Evolutionary conservation across 768 basidiomycete species (phyloP), one percentile per base, ranked within the genome.

Genomic region (Leccinellum albellum): DNA sequence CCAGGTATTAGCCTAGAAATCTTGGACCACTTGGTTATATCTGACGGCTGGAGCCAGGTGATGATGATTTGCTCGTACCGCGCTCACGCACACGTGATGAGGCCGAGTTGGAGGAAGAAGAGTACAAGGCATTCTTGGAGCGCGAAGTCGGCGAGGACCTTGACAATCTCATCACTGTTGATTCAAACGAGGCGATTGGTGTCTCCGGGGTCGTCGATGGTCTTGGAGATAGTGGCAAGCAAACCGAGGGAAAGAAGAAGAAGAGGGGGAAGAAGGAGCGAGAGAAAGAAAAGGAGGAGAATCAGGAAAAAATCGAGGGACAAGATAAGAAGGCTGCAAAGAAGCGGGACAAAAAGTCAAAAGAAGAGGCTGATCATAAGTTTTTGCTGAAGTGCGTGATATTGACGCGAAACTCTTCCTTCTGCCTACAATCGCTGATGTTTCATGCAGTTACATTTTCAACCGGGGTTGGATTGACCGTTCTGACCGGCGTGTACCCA

Each of bases 401-500:
- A 13, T 21, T 12, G 42, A 44, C 3, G 42, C 21, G 15, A 9
- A 2, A 33, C 6, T 17, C 20, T 33, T 35, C 35, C 15, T 17
- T 42, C 31, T 32, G 6, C 17, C 54, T 42, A 46, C 33, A 35
- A 35, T 8, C 26, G 50, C 23, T 61, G 50, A 61, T 50, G 3
- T 32, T 53, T 52, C 37, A 1, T 8, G 5, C 65, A 98, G 95
- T 72, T 99, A 97, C 71, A 97, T 99, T 61, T 78, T 98, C 21
- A 95, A 96, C 70, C 91, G 97, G 28, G 97, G 96, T 1, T 99
- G 97, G 97, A 86, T 99, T 49, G 97, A 98, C 72, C 83, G 81
- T 50, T 78, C 86, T 2, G 75, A 81, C 21, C 78, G 82, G 14
- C 87, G 85, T 54, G 76, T 94, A 3, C 96, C 95, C 1, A 95